phyloP scores from a whole-genome alignment of 768 basidiomycete species.

The Suillus placidus region DNA sequence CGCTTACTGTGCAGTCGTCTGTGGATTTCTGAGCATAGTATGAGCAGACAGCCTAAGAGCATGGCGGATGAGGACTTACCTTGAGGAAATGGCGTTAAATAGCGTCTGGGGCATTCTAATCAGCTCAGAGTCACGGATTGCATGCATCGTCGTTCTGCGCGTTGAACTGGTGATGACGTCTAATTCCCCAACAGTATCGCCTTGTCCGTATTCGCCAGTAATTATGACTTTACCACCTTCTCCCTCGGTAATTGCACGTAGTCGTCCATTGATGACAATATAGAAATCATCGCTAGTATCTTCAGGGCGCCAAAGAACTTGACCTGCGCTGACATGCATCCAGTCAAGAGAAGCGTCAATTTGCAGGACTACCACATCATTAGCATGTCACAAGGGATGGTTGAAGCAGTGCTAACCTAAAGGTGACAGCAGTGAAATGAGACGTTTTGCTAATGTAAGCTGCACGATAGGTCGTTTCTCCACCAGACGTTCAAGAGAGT shows the following conservation, averaged over 20 bases:
- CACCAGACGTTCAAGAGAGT: conserved; percentile 85
- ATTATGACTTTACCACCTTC: conserved; percentile 79
- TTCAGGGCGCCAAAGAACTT: conserved; percentile 91
- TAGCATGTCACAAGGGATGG: neutral
- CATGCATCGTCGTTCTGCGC: conserved; percentile 90
- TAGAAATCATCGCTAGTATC: conserved; percentile 96
- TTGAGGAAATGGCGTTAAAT: conserved; percentile 94
- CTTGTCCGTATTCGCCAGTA: conserved; percentile 93
- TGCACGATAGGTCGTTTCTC: conserved; percentile 96
- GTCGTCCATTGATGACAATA: conserved; percentile 95
- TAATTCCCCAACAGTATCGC: conserved; percentile 95
- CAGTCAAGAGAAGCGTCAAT: conserved; percentile 97
- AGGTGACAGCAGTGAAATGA: conserved; percentile 93
- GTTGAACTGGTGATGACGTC: conserved; percentile 94
- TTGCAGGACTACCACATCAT: conserved; percentile 69
- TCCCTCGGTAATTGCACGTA: conserved; percentile 85
- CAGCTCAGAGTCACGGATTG: conserved; percentile 96
- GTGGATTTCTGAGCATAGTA: conserved; percentile 61
- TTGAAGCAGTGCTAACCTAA: conserved; percentile 55
- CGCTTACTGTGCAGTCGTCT: conserved; percentile 79
- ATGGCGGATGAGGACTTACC: conserved; percentile 44
- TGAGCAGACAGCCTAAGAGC: conserved; percentile 2
- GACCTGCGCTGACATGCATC: conserved; percentile 96
- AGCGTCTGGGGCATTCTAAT: conserved; percentile 96
- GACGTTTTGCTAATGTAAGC: conserved; percentile 91